A percentile compares a stretch with the other conserved stretches of the same genome.
Evolutionary conservation across 2,329 filamentous ascomycete species (phyloP).

Genomic region (Colletotrichum orbiculare): DNA sequence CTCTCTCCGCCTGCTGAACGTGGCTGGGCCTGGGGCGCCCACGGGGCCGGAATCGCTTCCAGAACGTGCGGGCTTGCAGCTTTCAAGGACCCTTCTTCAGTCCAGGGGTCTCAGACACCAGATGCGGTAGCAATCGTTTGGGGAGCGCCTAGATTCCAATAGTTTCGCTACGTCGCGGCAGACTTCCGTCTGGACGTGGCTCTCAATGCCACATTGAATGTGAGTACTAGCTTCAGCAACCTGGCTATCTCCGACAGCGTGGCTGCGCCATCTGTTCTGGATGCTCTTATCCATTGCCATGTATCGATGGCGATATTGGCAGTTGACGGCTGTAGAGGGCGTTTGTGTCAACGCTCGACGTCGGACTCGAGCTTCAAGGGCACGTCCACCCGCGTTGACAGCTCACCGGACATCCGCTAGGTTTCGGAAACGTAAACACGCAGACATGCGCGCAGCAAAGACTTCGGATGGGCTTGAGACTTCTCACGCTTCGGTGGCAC

Average conservation of each 20-base stretch:
- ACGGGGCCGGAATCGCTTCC: conserved; percentile 16
- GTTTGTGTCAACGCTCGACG: neutral
- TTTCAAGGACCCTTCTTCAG: neutral
- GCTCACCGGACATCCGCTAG: neutral
- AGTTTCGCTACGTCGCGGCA: conserved; percentile 9
- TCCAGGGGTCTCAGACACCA: too few species aligned
- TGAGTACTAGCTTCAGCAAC: too few species aligned
- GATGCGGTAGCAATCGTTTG: neutral
- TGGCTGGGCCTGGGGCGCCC: conserved; percentile 11
- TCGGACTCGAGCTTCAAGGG: neutral
- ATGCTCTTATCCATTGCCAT: too few species aligned
- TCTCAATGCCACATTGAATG: neutral
- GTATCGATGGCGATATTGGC: neutral
- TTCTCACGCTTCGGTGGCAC: conserved; percentile 17
- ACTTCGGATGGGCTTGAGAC: conserved; percentile 13
- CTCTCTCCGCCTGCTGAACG: neutral
- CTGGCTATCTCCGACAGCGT: too few species aligned
- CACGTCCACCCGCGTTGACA: neutral
- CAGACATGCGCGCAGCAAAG: neutral
- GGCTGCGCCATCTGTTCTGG: too few species aligned
- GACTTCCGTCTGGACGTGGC: neutral
- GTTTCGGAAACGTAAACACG: neutral
- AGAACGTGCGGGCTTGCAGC: conserved; percentile 17
- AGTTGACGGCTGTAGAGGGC: conserved; percentile 11
- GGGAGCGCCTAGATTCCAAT: conserved; percentile 12